Percentiles rank a stretch among this genome's conserved stretches.
These are phyloP conservation scores for Pluteus cervinus DNA, from an alignment of 768 basidiomycete species.

Conservation along the genomic window DNA sequence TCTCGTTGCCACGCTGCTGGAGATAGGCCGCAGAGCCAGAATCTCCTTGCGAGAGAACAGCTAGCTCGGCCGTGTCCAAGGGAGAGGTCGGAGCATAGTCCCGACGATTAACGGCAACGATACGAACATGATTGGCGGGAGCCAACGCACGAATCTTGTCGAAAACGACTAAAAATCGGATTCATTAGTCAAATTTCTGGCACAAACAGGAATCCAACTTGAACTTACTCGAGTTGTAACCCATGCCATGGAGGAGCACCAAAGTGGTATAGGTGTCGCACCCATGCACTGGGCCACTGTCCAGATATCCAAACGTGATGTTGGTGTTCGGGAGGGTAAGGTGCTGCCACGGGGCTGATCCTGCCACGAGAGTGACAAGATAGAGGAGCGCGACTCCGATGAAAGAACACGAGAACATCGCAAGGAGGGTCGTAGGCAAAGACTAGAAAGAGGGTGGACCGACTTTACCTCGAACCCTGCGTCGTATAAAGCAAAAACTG, in stretches of 20 bases:
- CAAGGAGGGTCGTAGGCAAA: too few relatives aligned
- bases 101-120: constrained; percentile 6
- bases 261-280: constrained; percentile 29
- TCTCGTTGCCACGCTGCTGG: constrained; percentile 1
- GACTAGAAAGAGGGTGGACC: too few relatives aligned
- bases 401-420: too few relatives aligned
- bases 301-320: too few relatives aligned
- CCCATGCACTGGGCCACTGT: constrained; percentile 23
- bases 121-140: constrained; percentile 4
- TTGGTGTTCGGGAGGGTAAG: too few relatives aligned
- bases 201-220: too few relatives aligned
- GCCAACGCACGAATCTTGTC: constrained; percentile 17
- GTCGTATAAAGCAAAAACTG: too few relatives aligned
- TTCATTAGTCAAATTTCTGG: constrained; percentile 10
- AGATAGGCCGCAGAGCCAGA: too few relatives aligned
- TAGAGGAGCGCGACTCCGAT: too few relatives aligned
- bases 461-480: too few relatives aligned
- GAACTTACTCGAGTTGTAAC: constrained; percentile 27
- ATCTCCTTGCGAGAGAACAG: background rate
- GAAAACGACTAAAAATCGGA: constrained; percentile 8
- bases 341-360: too few relatives aligned
- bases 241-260: constrained; percentile 26
- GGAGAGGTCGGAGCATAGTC: constrained; percentile 1
- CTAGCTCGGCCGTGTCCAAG: background rate
- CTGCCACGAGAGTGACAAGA: too few relatives aligned